Evolutionary conservation across 129 eudicot genomes (phyloP), one percentile per base, ranked within the genome.

Genomic region (Chrysanthemum makinoi): DNA sequence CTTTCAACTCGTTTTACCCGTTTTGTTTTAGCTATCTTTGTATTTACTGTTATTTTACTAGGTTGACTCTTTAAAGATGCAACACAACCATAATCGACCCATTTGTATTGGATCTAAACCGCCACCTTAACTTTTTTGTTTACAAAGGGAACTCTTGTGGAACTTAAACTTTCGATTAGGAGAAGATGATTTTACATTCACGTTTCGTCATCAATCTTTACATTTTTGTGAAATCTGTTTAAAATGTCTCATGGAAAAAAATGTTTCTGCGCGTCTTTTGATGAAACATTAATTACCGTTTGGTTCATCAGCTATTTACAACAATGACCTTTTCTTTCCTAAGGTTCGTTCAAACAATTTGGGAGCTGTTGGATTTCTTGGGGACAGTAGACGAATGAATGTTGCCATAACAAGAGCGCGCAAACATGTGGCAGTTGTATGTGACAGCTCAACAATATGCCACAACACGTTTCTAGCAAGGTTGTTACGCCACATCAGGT

Each of bases 391-490:
- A 80, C 77, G 98, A 64, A 93, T 93, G 96, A 93, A 93, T 61
- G 98, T 93, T 15, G 98, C 96, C 73, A 89, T 93, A 79, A 93
- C 98, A 18, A 85, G 98, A 73, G 96, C 98, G 48, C 89, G 98
- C 60, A 93, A 93, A 78, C 98, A 93, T 49, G 98, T 89, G 72
- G 96, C 96, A 17, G 86, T 93, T 33, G 84, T 93, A 46, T 93
- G 98, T 82, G 98, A 93, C 70, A 93, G 98, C 84, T 93, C 98
- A 52, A 93, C 98, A 9, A 93, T 93, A 81, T 93, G 98, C 77
- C 98, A 93, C 51, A 93, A 93, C 85, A 83, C 96, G 33, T 93
- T 85, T 65, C 72, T 93, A 76, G 98, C 98, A 2, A 87, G 98
- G 88, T 74, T 93, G 76, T 76, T 93, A 74, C 98, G 98, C 47